Evolutionary conservation across 2,329 filamentous ascomycete species (phyloP), one percentile per base, ranked within the genome.

Genomic region (Pseudopyricularia cyperi): DNA sequence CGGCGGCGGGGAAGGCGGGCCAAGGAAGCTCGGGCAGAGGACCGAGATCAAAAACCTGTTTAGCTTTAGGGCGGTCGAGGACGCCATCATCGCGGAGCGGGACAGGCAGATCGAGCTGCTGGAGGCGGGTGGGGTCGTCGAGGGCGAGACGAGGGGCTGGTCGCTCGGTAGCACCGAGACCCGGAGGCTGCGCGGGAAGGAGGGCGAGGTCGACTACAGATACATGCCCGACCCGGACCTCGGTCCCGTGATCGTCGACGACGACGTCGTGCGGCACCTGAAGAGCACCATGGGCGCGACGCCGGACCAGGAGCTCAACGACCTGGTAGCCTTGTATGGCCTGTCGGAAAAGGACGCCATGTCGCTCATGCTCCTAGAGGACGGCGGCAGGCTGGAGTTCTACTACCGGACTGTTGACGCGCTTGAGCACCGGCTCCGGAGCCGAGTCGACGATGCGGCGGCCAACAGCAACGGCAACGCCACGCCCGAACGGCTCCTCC

Each of bases 201-300:
- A 97, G 66, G 93, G 93, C 48, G 91, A 95, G 63, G 89, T 97
- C 6, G 93, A 98, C 66, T 98, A 98, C 66, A 78, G 93, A 42
- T 98, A 98, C 64, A 97, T 98, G 91, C 91, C 93, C 0, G 93
- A 98, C 64, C 88, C 93, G 5, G 93, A 98, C 63, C 74, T 98
- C 14, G 77, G 80, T 0, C 89, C 93, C 1, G 73, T 98, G 2
- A 64, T 89, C 2, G 85, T 98, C 55, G 82, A 82, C 7, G 63
- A 74, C 2, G 82, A 87, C 53, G 72, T 97, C 1, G 71, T 96
- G 4, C 62, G 73, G 5, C 73, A 83, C 56, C 71, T 97, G 14
- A 69, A 67, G 19, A 58, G 66, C 1, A 84, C 75, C 0, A 68
- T 95, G 54, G 87, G 88, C 4, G 72, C 79, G 22, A 71, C 86